Evolutionary conservation across 768 basidiomycete genomes (phyloP), one percentile per base, ranked within the genome.

Genomic region (Mrakia hoshinonis): DNA sequence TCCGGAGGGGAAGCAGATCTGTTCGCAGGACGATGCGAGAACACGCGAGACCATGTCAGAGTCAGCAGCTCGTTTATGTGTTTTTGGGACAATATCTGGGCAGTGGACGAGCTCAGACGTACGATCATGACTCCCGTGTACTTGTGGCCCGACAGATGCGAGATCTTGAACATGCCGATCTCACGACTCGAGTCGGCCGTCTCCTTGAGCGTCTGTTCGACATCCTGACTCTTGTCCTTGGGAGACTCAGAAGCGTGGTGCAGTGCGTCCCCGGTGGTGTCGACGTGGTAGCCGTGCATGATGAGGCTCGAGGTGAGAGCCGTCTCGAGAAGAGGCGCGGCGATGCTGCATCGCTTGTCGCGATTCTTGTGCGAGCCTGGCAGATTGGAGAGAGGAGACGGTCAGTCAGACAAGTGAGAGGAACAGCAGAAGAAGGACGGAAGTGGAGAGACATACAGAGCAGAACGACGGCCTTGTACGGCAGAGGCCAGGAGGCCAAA

Each of bases 341-440:
- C 87, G 54, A 97, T 87, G 34, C 86, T 85, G 79, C 95, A 99
- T 73, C 92, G 86, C 77, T 93, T 94, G 81, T 97, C 95, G 43
- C 94, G 83, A 75, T 85, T 86, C 81, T 92, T 92, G 81, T 98
- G 95, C 2, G 93, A 96, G 78, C 94, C 92, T 94, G 76, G 11
- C 15, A 5, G 38, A 36, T 43, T 15, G 46, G 67, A 31, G 62
- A 31, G 36, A 38, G 54, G 18, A 54, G 1, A 7, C 29, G 18
- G 10, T 4, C 29, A 29, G 12, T 22, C 11, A 55, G 24, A 18
- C 15, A 26, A 12, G 52, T 24, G 26, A 20, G 11, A 52, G 24
- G 54, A 15, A 24, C 38, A 31, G 61, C 22, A 12, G 39, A 34
- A 26, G 34, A 43, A 39, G 39, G 43, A 18, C 39, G 49, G 60